Base-by-base conservation (phyloP, 2,329 filamentous ascomycete genomes). In the Fusarium papillatum region DNA sequence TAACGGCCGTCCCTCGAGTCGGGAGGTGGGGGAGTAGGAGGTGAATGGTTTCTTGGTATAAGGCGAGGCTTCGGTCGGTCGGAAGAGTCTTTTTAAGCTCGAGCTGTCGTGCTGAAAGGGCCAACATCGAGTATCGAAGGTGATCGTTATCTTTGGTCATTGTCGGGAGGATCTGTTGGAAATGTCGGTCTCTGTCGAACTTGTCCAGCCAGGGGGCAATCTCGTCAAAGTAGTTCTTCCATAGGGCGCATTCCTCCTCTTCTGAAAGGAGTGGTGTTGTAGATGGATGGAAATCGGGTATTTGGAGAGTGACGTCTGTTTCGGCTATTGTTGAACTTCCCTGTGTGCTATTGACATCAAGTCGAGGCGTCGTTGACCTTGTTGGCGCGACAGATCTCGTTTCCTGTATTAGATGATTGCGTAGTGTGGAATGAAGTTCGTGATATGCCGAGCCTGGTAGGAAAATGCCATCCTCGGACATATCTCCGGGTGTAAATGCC, bases 1-100 rank as follows among this genome's bases (percentile, higher is more conserved):
- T 86, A 10, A 90, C 87, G 10, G 87, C 85, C 0, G 87, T 87
- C 62, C 85, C 86, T 2, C 86, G 85, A 5, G 86, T 85, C 14
- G 87, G 84, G 0, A 90, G 81, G 14, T 88, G 78, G 0, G 88
- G 88, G 4, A 87, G 82, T 1, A 91, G 81, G 2, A 87, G 80
- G 55, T 87, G 86, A 48, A 90, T 89, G 5, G 88, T 87, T 72
- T 88, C 85, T 65, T 89, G 87, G 67, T 90, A 90, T 2, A 90
- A 79, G 0, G 84, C 82, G 0, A 89, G 81, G 71, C 87, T 88
- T 19, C 77, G 79, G 34, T 86, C 85, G 0, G 84, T 86, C 1
- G 80, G 74, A 2, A 74, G 71, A 1, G 79, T 78, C 19, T 78
- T 73, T 19, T 87, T 86, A 2, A 86, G 82, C 73, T 90, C 88